Conservation (phyloP, 257 asterid genomes). For the Marsdenia floribunda region DNA sequence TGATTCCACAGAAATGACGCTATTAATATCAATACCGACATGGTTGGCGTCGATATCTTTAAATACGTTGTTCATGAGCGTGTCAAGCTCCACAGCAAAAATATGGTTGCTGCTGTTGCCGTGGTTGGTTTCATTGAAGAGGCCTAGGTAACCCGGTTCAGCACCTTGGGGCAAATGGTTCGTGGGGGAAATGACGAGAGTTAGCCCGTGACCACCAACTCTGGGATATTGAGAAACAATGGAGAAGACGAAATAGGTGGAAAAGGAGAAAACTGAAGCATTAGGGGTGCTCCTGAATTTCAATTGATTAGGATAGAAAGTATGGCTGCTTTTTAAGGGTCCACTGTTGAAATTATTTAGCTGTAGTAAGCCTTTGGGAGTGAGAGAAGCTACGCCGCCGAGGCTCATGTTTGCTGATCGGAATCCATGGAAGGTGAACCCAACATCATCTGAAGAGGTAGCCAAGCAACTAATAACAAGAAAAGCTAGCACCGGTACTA, state of each 20-base stretch:
- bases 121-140: slow-evolving; percentile 8
- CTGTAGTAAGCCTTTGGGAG: slow-evolving; percentile 18
- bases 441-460: neutral
- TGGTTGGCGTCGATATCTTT: slow-evolving; percentile 24
- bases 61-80: slow-evolving; percentile 1
- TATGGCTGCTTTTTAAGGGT: slow-evolving; percentile 1
- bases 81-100: slow-evolving; percentile 28
- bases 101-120: slow-evolving; percentile 17
- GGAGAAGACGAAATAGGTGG: slow-evolving; percentile 25
- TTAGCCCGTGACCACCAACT: slow-evolving; percentile 18
- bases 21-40: slow-evolving; percentile 22
- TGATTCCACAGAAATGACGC: neutral
- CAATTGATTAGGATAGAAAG: slow-evolving; percentile 15
- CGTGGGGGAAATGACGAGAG: slow-evolving; percentile 16
- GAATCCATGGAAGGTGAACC: slow-evolving; percentile 22
- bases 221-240: slow-evolving; percentile 10
- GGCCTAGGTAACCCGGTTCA: slow-evolving; percentile 14
- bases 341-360: slow-evolving; percentile 12
- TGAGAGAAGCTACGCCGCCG: slow-evolving; percentile 19
- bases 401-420: slow-evolving; percentile 13
- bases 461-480: neutral
- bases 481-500: neutral
- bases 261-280: slow-evolving; percentile 21
- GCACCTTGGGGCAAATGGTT: slow-evolving; percentile 15
- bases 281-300: slow-evolving; percentile 11